Base-by-base conservation (phyloP, 495 filamentous ascomycete genomes). In the Sphaerosporella brunnea region DNA sequence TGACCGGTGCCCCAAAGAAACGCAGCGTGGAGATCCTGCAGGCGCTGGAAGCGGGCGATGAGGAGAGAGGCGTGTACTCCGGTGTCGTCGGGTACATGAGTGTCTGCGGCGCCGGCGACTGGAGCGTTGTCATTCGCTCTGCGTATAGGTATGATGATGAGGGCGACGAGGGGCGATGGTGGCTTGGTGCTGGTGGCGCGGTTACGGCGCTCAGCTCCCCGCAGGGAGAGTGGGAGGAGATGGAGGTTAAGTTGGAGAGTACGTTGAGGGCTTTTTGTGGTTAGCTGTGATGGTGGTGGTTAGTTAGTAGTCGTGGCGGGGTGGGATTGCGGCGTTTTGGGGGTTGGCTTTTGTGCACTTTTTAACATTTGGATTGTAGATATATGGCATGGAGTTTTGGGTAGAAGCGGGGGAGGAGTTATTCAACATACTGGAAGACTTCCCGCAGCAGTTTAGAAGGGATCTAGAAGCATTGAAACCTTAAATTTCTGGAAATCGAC, bases 1-100 rank as follows among this genome's bases (percentile, higher is more conserved):
- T 96, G 88, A 96, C 88, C 2, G 88, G 88, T 13, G 88, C 88
- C 4, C 88, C 88, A 0, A 96, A 96, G 67, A 82, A 82, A 56
- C 73, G 88, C 18, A 82, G 77, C 30, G 93, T 88, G 60, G 75
- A 93, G 70, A 70, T 95, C 36, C 68, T 96, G 34, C 63, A 68
- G 43, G 58, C 61, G 0, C 70, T 93, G 37, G 88, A 95, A 59
- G 56, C 55, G n/a, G 59, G 57, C n/a, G 58, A 68, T 10, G 63
- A 65, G 13, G 69, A 74, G 39, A 69, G 88, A n/a, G 77, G 83
- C 1, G 63, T 95, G 23, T 96, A 95, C 61, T 84, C 82, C 0
- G 88, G 88, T 0, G 82, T 92, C 1, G 69, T 92, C 28, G 88
- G 88, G 0, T 95, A 90, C 62, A 71, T 93, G 55, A 84, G 87